Conservation (phyloP, 1,284 basidiomycete species). For the Puccinia polysora region DNA sequence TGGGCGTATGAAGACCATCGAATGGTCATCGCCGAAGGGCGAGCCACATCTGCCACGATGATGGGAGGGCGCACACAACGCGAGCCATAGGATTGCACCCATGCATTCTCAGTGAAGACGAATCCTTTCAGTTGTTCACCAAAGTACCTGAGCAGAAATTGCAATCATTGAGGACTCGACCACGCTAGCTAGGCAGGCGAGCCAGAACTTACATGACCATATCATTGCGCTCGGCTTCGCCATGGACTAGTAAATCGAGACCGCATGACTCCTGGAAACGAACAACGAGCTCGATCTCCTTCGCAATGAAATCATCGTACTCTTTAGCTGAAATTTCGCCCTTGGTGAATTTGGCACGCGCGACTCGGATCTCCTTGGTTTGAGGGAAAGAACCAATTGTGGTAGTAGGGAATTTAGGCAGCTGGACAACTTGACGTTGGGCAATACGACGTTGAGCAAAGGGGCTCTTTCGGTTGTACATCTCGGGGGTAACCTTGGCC, state of each 20-base stretch:
- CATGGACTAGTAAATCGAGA: constrained; percentile 96
- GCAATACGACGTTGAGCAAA: constrained; percentile 83
- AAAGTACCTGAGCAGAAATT: constrained; percentile 79
- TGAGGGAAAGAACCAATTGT: constrained; percentile 82
- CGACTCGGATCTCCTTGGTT: constrained; percentile 97
- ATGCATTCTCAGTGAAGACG: constrained; percentile 95
- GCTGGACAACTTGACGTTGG: constrained; percentile 80
- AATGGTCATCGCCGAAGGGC: constrained; percentile 89
- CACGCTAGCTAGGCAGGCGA: no score
- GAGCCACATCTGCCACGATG: constrained; percentile 96
- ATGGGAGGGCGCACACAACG: constrained; percentile 99
- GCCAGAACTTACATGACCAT: constrained; percentile 52
- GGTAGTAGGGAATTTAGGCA: constrained; percentile 97
- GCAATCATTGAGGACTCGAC: no score
- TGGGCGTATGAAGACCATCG: constrained; percentile 96
- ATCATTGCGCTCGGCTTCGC: constrained; percentile 69
- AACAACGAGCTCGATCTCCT: constrained; percentile 91
- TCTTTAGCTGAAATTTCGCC: constrained; percentile 78
- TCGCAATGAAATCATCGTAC: constrained; percentile 98
- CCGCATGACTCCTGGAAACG: constrained; percentile 94
- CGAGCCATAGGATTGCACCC: constrained; percentile 94
- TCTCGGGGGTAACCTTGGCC: constrained; percentile 78
- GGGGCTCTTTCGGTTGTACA: constrained; percentile 82
- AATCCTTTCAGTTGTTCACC: constrained; percentile 94
- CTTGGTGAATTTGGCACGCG: constrained; percentile 92